These are phyloP conservation scores for Pseudocercospora musae DNA, from an alignment of 2,329 filamentous ascomycete species.

Conservation along the genomic window DNA sequence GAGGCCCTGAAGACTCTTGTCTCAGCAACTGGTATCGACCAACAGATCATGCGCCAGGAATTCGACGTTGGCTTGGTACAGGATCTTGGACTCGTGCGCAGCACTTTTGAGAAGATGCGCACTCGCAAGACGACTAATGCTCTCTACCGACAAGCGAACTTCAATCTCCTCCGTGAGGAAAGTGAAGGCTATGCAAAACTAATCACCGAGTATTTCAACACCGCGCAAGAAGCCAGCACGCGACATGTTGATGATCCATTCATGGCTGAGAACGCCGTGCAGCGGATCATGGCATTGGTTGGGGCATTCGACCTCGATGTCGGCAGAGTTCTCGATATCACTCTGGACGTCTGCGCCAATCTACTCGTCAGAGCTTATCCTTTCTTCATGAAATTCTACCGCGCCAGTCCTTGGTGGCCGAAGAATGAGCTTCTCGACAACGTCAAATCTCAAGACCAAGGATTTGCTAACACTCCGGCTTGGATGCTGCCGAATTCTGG, in stretches of 20 bases:
- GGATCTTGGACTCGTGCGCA: constrained; percentile 73
- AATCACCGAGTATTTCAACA: constrained; percentile 91
- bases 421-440: constrained; percentile 56
- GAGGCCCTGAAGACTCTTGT: constrained; percentile 64
- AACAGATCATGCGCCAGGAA: constrained; percentile 70
- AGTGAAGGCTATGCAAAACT: constrained; percentile 96
- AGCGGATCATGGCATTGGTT: constrained; percentile 88
- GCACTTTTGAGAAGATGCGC: constrained; percentile 78
- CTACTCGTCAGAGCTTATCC: constrained; percentile 87
- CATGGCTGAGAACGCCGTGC: constrained; percentile 79
- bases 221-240: constrained; percentile 58
- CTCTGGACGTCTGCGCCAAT: constrained; percentile 89
- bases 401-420: constrained; percentile 96
- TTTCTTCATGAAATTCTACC: constrained; percentile 91
- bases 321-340: constrained; percentile 88
- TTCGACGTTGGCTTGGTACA: constrained; percentile 77
- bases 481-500: constrained; percentile 77
- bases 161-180: constrained; percentile 92
- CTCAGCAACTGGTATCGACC: constrained; percentile 64
- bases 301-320: constrained; percentile 97
- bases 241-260: constrained; percentile 73
- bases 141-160: constrained; percentile 93
- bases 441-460: constrained; percentile 47
- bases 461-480: constrained; percentile 67
- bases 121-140: constrained; percentile 90